Conservation (phyloP, 2,329 filamentous ascomycete species). For the Monosporascus sp. region DNA sequence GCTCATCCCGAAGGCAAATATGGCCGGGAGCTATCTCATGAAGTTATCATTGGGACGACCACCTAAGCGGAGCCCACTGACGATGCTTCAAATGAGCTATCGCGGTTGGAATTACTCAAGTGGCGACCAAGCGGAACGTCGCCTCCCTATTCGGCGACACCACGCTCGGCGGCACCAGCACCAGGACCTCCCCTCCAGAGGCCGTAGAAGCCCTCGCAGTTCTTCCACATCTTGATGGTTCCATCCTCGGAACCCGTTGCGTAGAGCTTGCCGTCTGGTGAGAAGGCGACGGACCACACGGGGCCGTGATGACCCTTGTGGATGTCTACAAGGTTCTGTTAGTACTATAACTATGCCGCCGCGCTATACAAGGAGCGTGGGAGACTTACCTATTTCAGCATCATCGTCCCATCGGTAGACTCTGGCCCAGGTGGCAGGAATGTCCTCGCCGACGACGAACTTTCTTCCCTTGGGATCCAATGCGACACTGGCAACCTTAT, state of each 20-base stretch:
- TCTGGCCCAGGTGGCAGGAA: slow-evolving; percentile 92
- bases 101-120: slow-evolving; percentile 5
- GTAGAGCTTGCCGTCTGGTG: slow-evolving; percentile 92
- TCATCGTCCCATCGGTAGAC: slow-evolving; percentile 86
- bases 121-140: slow-evolving; percentile 12
- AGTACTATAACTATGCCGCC: slow-evolving; percentile 7
- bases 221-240: slow-evolving; percentile 89
- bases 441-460: slow-evolving; percentile 81
- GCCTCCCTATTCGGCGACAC: slow-evolving; percentile 32
- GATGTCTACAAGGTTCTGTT: slow-evolving; percentile 53
- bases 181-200: slow-evolving; percentile 52
- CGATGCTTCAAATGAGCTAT: slow-evolving; percentile 2
- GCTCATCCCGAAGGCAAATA: too few species aligned
- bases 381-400: slow-evolving; percentile 62
- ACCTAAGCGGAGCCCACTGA: slow-evolving; percentile 10
- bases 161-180: slow-evolving; percentile 23
- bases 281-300: slow-evolving; percentile 93
- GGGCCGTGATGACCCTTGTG: slow-evolving; percentile 97
- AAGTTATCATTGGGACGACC: slow-evolving; percentile 1
- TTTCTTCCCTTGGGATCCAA: slow-evolving; percentile 76
- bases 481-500: slow-evolving; percentile 86
- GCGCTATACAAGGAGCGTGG: not conserved
- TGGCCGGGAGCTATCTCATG: not conserved
- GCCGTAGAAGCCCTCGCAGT: slow-evolving; percentile 60
- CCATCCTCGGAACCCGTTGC: slow-evolving; percentile 96